These are phyloP conservation scores for Oidium heveae DNA, from an alignment of 2,329 filamentous ascomycete species.

Conservation along the genomic window DNA sequence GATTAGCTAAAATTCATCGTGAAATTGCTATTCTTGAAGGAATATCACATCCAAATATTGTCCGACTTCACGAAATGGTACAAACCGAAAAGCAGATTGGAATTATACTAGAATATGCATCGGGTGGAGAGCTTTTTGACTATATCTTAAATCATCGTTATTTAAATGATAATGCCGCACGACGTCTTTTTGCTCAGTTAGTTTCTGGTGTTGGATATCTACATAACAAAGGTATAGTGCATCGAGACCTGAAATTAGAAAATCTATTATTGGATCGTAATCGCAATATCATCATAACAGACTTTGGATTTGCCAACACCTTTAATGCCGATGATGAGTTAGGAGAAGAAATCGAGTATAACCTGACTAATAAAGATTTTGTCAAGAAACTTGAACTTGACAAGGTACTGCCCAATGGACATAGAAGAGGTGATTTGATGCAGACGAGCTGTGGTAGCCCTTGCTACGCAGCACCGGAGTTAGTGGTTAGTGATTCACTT, in stretches of 20 bases:
- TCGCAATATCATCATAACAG: conserved; percentile 97
- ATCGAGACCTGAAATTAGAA: conserved; percentile 88
- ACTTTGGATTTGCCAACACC: conserved; percentile 97
- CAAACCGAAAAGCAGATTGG: conserved; percentile 94
- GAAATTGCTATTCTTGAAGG: conserved; percentile 79
- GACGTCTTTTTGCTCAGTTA: conserved; percentile 79
- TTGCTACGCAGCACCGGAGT: conserved; percentile 87
- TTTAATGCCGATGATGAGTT: conserved; percentile 80
- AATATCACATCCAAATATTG: conserved; percentile 88
- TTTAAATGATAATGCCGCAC: conserved; percentile 75
- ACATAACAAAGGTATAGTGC: conserved; percentile 96
- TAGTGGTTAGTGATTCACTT: conserved; percentile 89
- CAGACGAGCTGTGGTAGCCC: conserved; percentile 96
- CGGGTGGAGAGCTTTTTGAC: conserved; percentile 90
- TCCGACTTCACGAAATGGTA: conserved; percentile 91
- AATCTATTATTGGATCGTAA: conserved; percentile 88
- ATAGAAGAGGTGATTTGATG: conserved; percentile 82
- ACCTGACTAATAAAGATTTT: conserved; percentile 64
- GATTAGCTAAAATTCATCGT: conserved; percentile 88
- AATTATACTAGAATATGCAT: conserved; percentile 95
- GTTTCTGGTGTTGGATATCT: conserved; percentile 92
- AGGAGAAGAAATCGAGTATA: conserved; percentile 69
- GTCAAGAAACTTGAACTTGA: conserved; percentile 74
- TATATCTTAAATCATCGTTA: conserved; percentile 95
- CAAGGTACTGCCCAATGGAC: conserved; percentile 45